Conservation (phyloP, 192 early-diverging fungal genomes). For the Polychytrium aggregatum region DNA sequence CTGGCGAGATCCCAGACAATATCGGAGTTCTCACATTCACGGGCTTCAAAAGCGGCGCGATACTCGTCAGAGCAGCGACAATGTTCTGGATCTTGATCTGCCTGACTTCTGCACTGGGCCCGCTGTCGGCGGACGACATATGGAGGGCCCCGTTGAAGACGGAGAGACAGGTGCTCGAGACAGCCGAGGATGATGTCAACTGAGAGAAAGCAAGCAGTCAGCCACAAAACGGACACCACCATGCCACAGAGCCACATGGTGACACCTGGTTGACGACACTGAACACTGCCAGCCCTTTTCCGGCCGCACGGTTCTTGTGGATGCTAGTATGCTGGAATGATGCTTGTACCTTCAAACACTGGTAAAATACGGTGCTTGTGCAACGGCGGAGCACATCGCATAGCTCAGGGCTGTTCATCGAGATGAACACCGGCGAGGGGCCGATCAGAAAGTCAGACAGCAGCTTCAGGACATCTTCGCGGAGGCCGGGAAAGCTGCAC, state of each 20-base stretch:
- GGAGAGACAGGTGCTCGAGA: too few relatives aligned
- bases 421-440: constrained; percentile 1
- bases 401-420: background rate
- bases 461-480: background rate
- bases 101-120: too few relatives aligned
- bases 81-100: constrained; percentile 3
- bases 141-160: too few relatives aligned
- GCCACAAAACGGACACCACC: background rate
- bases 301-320: too few relatives aligned
- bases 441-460: constrained; percentile 5
- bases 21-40: too few relatives aligned
- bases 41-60: constrained; percentile 13
- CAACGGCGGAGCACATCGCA: constrained; percentile 2
- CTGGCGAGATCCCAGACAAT: too few relatives aligned
- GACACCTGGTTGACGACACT: too few relatives aligned
- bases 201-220: background rate
- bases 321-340: too few relatives aligned
- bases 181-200: constrained; percentile 3
- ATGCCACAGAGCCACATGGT: background rate
- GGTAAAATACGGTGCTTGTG: constrained; percentile 9
- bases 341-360: constrained; percentile 6
- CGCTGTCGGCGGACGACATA: too few relatives aligned
- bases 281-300: too few relatives aligned
- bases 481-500: background rate
- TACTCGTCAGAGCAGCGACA: constrained; percentile 8